Evolutionary conservation across 31 red algal species (phyloP).

Genomic region (Endocladia muricata): DNA sequence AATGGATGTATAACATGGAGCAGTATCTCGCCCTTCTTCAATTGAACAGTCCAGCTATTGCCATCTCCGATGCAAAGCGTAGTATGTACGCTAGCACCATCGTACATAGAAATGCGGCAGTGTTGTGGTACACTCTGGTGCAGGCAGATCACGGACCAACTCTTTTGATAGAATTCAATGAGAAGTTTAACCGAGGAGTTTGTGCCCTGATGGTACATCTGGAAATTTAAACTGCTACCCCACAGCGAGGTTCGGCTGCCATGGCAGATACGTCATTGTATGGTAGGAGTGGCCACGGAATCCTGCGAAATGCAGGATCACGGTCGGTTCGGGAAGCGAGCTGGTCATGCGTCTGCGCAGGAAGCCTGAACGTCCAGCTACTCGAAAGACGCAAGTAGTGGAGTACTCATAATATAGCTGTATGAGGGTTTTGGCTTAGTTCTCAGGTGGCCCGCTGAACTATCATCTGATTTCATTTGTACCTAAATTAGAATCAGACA

Average conservation of each 20-base stretch:
- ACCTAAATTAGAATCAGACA: too few species aligned
- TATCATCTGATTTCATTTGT: too few species aligned
- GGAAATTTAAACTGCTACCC: neutral
- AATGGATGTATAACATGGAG: constrained; percentile 6
- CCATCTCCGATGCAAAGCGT: neutral
- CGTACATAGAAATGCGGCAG: neutral
- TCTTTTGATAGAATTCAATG: neutral
- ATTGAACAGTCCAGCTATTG: neutral
- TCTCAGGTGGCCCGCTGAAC: too few species aligned
- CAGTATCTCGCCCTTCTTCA: neutral
- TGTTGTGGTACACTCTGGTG: neutral
- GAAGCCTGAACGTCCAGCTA: neutral
- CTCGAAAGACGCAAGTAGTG: neutral
- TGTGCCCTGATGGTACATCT: neutral
- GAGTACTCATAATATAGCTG: too few species aligned
- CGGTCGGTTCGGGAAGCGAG: too few species aligned
- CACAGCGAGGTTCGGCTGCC: neutral
- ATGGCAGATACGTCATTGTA: neutral
- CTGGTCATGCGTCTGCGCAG: too few species aligned
- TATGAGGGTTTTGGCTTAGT: too few species aligned
- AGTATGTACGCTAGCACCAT: neutral
- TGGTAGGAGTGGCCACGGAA: neutral
- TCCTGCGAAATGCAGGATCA: neutral
- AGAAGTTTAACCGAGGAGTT: neutral
- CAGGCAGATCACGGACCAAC: neutral